Percentiles rank a stretch among this genome's conserved stretches.
phyloP scores from a whole-genome alignment of 2,329 filamentous ascomycete species.

The Xylariaceae sp. region DNA sequence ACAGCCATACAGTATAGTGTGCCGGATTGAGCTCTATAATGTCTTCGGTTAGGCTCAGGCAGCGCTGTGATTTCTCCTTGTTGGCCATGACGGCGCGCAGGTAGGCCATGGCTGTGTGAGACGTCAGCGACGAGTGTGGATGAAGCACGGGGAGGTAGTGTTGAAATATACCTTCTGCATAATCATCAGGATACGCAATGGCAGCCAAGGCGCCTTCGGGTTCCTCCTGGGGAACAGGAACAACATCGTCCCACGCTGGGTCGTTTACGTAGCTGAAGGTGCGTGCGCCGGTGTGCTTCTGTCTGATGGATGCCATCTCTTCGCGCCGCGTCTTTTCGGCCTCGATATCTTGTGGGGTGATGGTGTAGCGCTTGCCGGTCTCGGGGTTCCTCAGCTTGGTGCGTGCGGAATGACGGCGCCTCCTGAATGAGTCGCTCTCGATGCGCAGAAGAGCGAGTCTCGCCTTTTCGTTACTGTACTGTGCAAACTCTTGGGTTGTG shows the following conservation, averaged over 20 bases:
- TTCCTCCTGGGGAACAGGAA: conserved; percentile 79
- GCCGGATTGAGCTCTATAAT: conserved; percentile 92
- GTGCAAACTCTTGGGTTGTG: conserved; percentile 42
- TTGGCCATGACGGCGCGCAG: conserved; percentile 88
- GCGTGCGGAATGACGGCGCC: conserved; percentile 26
- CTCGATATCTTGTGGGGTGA: conserved; percentile 38
- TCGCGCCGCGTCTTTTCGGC: conserved; percentile 44
- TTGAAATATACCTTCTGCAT: conserved; percentile 63
- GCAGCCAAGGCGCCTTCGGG: conserved; percentile 80
- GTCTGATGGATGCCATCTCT: conserved; percentile 48
- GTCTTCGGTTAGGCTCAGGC: conserved; percentile 77
- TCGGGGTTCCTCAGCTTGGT: conserved; percentile 18
- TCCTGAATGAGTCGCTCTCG: conserved; percentile 43
- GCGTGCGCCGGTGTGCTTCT: conserved; percentile 47
- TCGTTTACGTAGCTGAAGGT: conserved; percentile 54
- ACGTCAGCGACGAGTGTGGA: conserved; percentile 3
- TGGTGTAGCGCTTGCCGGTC: conserved; percentile 10
- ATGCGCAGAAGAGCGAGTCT: conserved; percentile 41
- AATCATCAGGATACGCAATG: conserved; percentile 87
- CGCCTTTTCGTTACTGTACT: conserved; percentile 38
- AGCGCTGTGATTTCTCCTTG: conserved; percentile 77
- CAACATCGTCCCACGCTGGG: conserved; percentile 78
- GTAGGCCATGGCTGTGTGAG: conserved; percentile 71
- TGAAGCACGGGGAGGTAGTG: no score
- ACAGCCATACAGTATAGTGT: conserved; percentile 98